Conservation (phyloP, 2,329 filamentous ascomycete genomes). For the Dryadomyces quercivorus region DNA sequence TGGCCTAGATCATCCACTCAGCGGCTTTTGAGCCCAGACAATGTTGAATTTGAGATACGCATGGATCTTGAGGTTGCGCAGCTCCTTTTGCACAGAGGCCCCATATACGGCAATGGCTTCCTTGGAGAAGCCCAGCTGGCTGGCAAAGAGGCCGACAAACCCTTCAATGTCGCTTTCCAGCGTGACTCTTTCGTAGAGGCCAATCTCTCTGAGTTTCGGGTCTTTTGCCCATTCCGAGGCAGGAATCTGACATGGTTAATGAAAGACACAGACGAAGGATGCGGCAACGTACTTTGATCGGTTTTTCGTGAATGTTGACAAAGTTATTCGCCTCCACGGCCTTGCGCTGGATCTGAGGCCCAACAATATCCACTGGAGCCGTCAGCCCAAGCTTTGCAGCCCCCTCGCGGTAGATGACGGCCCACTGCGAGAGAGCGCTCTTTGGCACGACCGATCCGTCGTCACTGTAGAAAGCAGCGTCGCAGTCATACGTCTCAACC, state of each 20-base stretch:
- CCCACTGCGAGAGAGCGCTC: conserved; percentile 15
- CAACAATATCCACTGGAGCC: neutral
- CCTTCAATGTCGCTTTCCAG: neutral
- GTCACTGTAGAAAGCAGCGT: conserved; percentile 12
- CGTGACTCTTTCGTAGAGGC: conserved; percentile 9
- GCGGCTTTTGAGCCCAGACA: neutral
- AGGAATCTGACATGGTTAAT: conserved; percentile 4
- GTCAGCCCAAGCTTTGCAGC: neutral
- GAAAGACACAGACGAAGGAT: neutral
- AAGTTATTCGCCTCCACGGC: neutral
- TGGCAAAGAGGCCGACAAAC: neutral
- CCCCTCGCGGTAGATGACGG: conserved; percentile 4
- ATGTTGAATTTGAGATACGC: neutral
- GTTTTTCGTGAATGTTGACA: neutral
- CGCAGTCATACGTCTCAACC: conserved; percentile 15
- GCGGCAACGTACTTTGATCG: neutral
- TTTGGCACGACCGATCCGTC: conserved; percentile 12
- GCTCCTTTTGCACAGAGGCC: neutral
- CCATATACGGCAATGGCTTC: neutral
- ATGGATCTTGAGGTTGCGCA: neutral
- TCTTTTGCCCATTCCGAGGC: conserved; percentile 23
- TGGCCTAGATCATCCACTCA: neutral
- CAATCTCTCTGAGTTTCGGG: conserved; percentile 15
- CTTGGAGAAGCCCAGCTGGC: neutral
- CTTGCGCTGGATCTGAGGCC: conserved; percentile 1